These are phyloP conservation scores for Penicillium fimorum DNA, from an alignment of 495 filamentous ascomycete species.

Conservation along the genomic window DNA sequence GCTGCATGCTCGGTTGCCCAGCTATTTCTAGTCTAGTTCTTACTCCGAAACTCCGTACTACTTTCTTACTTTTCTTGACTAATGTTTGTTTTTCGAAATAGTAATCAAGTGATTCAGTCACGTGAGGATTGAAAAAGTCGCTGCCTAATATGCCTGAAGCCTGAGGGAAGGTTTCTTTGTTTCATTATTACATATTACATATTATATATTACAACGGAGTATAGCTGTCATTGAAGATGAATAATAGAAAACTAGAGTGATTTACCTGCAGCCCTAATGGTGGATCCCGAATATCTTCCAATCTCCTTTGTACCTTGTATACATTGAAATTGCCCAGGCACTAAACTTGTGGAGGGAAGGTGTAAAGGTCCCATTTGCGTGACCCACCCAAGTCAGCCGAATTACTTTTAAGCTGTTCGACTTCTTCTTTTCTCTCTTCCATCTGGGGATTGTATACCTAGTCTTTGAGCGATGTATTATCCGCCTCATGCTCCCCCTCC, in stretches of 20 bases:
- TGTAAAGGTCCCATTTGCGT: not conserved
- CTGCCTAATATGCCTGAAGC: conserved; percentile 3
- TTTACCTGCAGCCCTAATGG: conserved; percentile 20
- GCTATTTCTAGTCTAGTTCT: not conserved
- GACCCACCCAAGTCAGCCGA: conserved; percentile 7
- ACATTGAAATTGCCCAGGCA: not conserved
- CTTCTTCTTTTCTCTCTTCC: not conserved
- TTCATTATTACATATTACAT: not conserved
- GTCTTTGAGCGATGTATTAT: conserved; percentile 2
- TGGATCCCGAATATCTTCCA: not conserved
- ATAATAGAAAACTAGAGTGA: not conserved
- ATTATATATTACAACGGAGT: not conserved
- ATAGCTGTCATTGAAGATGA: too few species aligned
- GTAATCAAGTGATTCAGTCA: too few species aligned
- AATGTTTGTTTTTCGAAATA: too few species aligned
- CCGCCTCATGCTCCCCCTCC: conserved; percentile 29
- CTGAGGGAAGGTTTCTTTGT: not conserved
- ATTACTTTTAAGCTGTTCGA: conserved; percentile 5
- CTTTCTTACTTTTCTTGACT: too few species aligned
- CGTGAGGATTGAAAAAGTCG: not conserved
- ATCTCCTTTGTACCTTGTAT: not conserved
- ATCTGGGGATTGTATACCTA: not conserved
- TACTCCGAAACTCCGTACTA: not conserved
- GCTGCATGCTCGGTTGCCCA: not conserved
- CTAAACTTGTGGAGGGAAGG: not conserved